Evolutionary conservation across 805 yeast genomes (phyloP).

Genomic region (Isabelozyma pseudorhagii): DNA sequence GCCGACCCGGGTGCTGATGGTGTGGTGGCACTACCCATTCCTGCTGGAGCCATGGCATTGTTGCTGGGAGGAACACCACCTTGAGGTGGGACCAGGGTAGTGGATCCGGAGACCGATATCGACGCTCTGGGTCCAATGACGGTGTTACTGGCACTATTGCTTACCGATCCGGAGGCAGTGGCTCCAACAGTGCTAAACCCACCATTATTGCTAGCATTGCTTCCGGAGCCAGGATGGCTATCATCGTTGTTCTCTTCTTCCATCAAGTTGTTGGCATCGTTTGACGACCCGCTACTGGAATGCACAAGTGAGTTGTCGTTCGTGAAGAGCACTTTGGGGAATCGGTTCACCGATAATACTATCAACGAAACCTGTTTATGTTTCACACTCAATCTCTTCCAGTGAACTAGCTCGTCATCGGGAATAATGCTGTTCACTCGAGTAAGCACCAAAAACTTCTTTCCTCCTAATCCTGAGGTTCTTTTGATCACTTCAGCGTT

Average conservation of each 20-base stretch:
- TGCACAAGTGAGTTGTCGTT: slow-evolving; percentile 7
- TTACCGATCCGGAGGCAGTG: neutral
- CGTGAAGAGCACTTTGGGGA: slow-evolving; percentile 44
- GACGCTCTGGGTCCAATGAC: neutral
- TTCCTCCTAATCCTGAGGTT: slow-evolving; percentile 42
- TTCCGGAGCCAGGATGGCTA: slow-evolving; percentile 12
- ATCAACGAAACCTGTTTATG: slow-evolving; percentile 57
- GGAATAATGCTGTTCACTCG: slow-evolving; percentile 72
- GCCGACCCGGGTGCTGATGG: slow-evolving; percentile 2
- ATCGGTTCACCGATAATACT: slow-evolving; percentile 64
- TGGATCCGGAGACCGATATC: neutral
- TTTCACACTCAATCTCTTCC: slow-evolving; percentile 69
- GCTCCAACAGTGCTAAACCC: slow-evolving; percentile 3
- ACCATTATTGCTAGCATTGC: slow-evolving; percentile 14
- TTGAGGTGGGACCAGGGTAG: neutral
- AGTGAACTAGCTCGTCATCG: slow-evolving; percentile 76
- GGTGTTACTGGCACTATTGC: neutral
- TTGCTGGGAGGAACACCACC: neutral
- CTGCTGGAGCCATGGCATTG: neutral
- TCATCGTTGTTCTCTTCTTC: neutral
- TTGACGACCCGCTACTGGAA: neutral
- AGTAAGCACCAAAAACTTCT: slow-evolving; percentile 63
- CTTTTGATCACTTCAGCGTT: slow-evolving; percentile 30
- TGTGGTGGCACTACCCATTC: neutral
- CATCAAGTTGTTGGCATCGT: neutral